Evolutionary conservation across 495 filamentous ascomycete genomes (phyloP).

Genomic region (Neurospora africana): DNA sequence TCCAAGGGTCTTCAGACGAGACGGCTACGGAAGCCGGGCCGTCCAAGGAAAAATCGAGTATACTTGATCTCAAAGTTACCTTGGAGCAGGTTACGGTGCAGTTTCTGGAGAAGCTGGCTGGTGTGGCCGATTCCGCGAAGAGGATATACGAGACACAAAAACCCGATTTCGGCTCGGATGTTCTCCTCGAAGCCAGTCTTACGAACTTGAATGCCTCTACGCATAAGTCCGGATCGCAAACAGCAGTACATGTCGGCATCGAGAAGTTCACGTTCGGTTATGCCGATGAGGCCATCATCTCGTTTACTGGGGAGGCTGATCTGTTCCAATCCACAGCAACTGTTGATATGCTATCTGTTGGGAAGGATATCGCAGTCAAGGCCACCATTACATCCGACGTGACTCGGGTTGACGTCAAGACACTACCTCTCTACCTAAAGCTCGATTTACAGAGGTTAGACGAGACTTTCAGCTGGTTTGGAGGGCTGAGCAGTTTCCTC

Average conservation of each 20-base stretch:
- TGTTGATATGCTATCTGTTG: constrained; percentile 21
- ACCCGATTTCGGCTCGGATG: constrained; percentile 28
- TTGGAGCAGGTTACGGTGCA: constrained; percentile 47
- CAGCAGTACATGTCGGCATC: constrained; percentile 37
- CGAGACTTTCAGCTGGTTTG: constrained; percentile 78
- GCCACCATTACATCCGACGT: constrained; percentile 40
- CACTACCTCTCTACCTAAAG: constrained; percentile 64
- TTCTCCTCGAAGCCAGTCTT: constrained; percentile 41
- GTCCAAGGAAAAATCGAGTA: constrained; percentile 11
- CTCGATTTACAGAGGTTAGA: constrained; percentile 76
- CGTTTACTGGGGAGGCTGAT: constrained; percentile 55
- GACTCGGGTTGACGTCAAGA: constrained; percentile 61
- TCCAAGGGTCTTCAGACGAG: constrained; percentile 22
- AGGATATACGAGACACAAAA: constrained; percentile 22
- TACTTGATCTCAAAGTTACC: constrained; percentile 38
- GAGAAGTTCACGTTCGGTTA: constrained; percentile 66
- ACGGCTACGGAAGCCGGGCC: constrained; percentile 12
- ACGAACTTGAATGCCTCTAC: constrained; percentile 33
- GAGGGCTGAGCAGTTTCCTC: constrained; percentile 83
- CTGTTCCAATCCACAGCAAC: constrained; percentile 61
- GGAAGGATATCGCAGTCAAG: constrained; percentile 56
- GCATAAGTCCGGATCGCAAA: constrained; percentile 18
- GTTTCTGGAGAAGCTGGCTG: constrained; percentile 55
- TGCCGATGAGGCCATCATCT: constrained; percentile 59
- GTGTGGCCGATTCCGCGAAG: constrained; percentile 29